A percentile compares a stretch with the other conserved stretches of the same genome.
Conservation (phyloP, 1,139 yeast genomes). For the Blastobotrys illinoisensis region DNA sequence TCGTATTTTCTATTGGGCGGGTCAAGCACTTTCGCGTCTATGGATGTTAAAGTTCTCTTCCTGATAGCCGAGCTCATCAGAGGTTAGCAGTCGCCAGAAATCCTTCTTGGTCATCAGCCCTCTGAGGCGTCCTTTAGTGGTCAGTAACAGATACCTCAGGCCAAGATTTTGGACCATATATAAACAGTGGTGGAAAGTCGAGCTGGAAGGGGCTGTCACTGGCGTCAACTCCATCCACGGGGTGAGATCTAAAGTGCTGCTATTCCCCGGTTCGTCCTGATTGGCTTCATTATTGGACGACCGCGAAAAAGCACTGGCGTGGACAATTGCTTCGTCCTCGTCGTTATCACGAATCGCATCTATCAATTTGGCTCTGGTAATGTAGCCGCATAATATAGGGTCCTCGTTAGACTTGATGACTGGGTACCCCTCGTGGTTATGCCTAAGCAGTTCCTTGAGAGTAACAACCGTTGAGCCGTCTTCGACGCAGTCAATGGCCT, state of each 20-base stretch:
- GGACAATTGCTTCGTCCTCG: neutral
- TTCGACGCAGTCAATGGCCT: slow-evolving; percentile 26
- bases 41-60: neutral
- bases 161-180: slow-evolving; percentile 51
- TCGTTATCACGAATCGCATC: slow-evolving; percentile 24
- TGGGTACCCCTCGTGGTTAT: slow-evolving; percentile 38
- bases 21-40: neutral
- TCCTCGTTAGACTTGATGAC: slow-evolving; percentile 30
- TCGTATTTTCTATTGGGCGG: too few relatives aligned
- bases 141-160: slow-evolving; percentile 46
- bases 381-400: slow-evolving; percentile 38
- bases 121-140: slow-evolving; percentile 38
- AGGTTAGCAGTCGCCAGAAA: slow-evolving; percentile 43
- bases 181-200: slow-evolving; percentile 41
- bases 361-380: slow-evolving; percentile 35
- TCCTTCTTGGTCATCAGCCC: slow-evolving; percentile 73
- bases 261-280: slow-evolving; percentile 6
- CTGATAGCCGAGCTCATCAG: slow-evolving; percentile 2
- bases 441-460: slow-evolving; percentile 16
- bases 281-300: slow-evolving; percentile 5
- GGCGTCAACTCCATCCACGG: slow-evolving; percentile 30
- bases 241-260: slow-evolving; percentile 16
- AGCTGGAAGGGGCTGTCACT: slow-evolving; percentile 26
- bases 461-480: slow-evolving; percentile 19
- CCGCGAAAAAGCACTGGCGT: neutral